Evolutionary conservation across 768 basidiomycete species (phyloP).

Genomic region (Clitopilus hobsonii): DNA sequence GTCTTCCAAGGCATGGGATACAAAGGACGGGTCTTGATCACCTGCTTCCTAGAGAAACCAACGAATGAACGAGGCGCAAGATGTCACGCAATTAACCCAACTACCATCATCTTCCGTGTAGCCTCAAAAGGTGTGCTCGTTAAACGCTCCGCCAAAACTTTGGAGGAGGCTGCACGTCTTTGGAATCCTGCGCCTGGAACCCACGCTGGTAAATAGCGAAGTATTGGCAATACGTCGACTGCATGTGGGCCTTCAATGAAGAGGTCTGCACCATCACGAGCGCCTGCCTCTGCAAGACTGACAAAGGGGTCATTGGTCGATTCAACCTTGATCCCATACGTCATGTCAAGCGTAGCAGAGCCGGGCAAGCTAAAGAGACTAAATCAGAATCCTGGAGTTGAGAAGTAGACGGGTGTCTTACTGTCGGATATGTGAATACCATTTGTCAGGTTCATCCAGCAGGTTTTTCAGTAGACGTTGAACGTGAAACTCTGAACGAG

Average conservation of each 20-base stretch:
- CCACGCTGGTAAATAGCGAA: background rate
- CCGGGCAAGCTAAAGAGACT: background rate
- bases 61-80: background rate
- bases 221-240: background rate
- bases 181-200: background rate
- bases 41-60: background rate
- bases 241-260: background rate
- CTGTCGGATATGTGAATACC: background rate
- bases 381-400: background rate
- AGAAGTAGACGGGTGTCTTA: background rate
- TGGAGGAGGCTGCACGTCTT: background rate
- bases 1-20: background rate
- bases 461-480: background rate
- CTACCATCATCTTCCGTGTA: background rate
- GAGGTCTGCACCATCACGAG: background rate
- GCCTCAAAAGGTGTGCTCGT: background rate
- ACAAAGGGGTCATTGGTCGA: background rate
- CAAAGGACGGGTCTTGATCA: background rate
- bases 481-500: background rate
- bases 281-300: background rate
- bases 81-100: background rate
- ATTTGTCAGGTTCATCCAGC: background rate
- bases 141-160: background rate
- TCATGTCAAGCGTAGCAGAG: background rate
- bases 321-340: background rate